Evolutionary conservation across 306 rosid genomes (phyloP), one percentile per base, ranked within the genome.

Genomic region (Mucuna pruriens): DNA sequence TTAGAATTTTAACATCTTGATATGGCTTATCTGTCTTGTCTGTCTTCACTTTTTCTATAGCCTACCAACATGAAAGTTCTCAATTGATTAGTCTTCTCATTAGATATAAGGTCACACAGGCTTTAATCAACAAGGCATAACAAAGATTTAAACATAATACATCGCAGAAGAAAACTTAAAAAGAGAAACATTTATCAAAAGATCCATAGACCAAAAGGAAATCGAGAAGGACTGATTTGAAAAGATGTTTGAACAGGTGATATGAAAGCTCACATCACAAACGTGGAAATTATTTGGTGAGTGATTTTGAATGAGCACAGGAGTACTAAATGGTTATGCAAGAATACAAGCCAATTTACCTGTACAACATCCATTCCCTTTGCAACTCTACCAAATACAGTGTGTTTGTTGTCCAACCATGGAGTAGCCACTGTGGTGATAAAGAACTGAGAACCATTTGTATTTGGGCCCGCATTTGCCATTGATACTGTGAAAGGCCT

Each of bases 381-480:
- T 16, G 85, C 75, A 80, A 93, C 98, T 86, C 99, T 87, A 78
- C 96, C 99, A 83, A 95, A 95, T 82, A 95, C 98, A 2, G 98
- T 91, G 83, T 95, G 99, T 84, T 95, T 95, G 91, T 88, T 95
- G 86, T 95, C 99, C 67, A 95, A 84, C 99, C 99, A 95, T 60
- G 99, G 96, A 84, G 99, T 95, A 77, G 99, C 99, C 66, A 93
- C 99, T 12, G 99, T 95, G 66, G 99, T 95, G 90, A 95, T 90
- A 84, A 95, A 95, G 86, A 95, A 95, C 86, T 95, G 98, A 81
- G 99, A 95, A 57, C 99, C 99, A 71, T 95, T 95, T 55, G 98
- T 84, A 79, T 95, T 93, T 33, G 84, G 94, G 33, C 99, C 99
- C 0, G 97, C 99, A 85, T 95, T 95, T 71, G 99, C 99, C 99